Conservation (phyloP, 768 basidiomycete species). For the Tulasnella sp. region DNA sequence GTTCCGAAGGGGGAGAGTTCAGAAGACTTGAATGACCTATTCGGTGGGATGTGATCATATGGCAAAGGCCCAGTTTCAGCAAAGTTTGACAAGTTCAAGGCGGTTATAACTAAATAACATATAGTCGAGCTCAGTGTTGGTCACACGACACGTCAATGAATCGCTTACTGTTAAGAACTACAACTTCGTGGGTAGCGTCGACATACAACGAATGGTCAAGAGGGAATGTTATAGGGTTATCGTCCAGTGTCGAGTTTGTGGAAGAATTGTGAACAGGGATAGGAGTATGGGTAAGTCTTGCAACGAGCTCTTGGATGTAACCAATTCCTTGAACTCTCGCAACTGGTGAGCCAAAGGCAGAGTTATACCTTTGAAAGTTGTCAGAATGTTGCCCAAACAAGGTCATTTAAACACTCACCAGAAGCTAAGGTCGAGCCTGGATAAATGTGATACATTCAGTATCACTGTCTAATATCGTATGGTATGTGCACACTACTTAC, state of each 20-base stretch:
- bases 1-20: slow-evolving; percentile 32
- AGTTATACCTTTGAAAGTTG: slow-evolving; percentile 44
- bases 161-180: slow-evolving; percentile 70
- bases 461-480: not conserved
- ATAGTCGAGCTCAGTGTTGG: slow-evolving; percentile 10
- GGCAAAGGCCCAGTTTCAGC: slow-evolving; percentile 64
- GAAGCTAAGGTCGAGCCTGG: not conserved
- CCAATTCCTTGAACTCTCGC: slow-evolving; percentile 14
- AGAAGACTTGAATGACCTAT: slow-evolving; percentile 25
- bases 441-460: not conserved
- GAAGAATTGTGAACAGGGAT: slow-evolving; percentile 8
- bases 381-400: too few species aligned
- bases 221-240: slow-evolving; percentile 14
- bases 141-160: too few species aligned
- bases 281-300: slow-evolving; percentile 8
- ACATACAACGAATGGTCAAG: slow-evolving; percentile 26
- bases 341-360: not conserved
- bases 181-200: slow-evolving; percentile 60
- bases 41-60: slow-evolving; percentile 49
- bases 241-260: slow-evolving; percentile 13
- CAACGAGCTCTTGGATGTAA: slow-evolving; percentile 14
- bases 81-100: slow-evolving; percentile 67
- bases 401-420: not conserved
- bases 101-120: slow-evolving; percentile 59
- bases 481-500: slow-evolving; percentile 15